phyloP scores from a whole-genome alignment of 2,329 filamentous ascomycete species.

The Paraconiothyrium sp. region DNA sequence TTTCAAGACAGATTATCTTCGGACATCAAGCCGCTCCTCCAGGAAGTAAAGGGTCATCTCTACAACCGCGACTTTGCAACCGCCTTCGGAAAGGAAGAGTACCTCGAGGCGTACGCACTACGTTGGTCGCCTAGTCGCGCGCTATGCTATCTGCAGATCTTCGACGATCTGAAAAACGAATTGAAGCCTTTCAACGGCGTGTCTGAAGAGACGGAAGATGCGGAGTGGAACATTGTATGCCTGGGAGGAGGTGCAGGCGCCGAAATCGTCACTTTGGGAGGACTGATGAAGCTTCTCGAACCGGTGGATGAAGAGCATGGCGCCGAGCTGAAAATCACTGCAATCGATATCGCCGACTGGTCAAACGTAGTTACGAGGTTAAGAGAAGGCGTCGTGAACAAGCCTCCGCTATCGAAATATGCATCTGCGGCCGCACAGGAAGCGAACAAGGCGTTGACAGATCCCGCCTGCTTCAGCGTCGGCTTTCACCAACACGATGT shows the following conservation, averaged over 20 bases:
- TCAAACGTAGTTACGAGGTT: conserved; percentile 68
- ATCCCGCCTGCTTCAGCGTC: conserved; percentile 42
- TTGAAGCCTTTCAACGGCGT: not conserved
- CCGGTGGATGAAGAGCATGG: conserved; percentile 12
- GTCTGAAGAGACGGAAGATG: not conserved
- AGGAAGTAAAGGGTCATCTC: conserved; percentile 85
- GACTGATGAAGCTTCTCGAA: conserved; percentile 54
- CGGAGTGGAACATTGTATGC: conserved; percentile 59
- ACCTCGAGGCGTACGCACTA: conserved; percentile 83
- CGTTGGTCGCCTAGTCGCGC: conserved; percentile 91
- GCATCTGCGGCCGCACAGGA: conserved; percentile 57
- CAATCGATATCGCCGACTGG: conserved; percentile 90
- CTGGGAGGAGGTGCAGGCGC: conserved; percentile 73
- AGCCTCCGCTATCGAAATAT: conserved; percentile 58
- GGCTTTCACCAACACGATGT: conserved; percentile 63
- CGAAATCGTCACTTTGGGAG: conserved; percentile 72
- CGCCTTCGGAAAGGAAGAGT: conserved; percentile 77
- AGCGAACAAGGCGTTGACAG: conserved; percentile 51
- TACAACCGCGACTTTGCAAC: conserved; percentile 84
- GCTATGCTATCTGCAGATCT: conserved; percentile 78
- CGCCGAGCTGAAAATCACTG: conserved; percentile 56
- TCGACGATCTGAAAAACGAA: conserved; percentile 50
- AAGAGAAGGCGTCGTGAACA: conserved; percentile 62
- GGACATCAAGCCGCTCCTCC: conserved; percentile 67
- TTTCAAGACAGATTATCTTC: conserved; percentile 61